Evolutionary conservation across 805 yeast species (phyloP).

Genomic region (Lachancea cidri): DNA sequence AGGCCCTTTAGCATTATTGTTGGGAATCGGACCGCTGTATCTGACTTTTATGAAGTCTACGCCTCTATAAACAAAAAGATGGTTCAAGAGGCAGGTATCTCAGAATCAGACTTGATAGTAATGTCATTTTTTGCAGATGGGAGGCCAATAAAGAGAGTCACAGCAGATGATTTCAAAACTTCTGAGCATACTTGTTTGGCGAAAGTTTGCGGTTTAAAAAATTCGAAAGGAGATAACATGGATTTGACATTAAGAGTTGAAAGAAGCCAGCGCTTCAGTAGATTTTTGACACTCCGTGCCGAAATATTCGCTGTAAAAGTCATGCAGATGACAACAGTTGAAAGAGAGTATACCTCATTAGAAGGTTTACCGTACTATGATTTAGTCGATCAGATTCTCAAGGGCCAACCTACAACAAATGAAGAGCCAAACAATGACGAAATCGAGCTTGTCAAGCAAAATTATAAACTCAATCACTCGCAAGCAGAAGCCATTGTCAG

Average conservation of each 20-base stretch:
- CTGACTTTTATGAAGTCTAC: slow-evolving; percentile 82
- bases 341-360: slow-evolving; percentile 84
- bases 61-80: slow-evolving; percentile 57
- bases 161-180: slow-evolving; percentile 32
- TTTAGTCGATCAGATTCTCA: slow-evolving; percentile 57
- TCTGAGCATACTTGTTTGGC: slow-evolving; percentile 63
- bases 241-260: slow-evolving; percentile 73
- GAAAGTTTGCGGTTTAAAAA: slow-evolving; percentile 68
- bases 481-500: slow-evolving; percentile 89
- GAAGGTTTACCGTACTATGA: slow-evolving; percentile 81
- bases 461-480: slow-evolving; percentile 69
- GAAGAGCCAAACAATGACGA: slow-evolving; percentile 30
- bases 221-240: slow-evolving; percentile 55
- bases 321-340: slow-evolving; percentile 85
- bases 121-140: slow-evolving; percentile 48
- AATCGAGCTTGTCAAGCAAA: slow-evolving; percentile 39
- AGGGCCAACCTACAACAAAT: slow-evolving; percentile 50
- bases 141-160: slow-evolving; percentile 21
- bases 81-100: slow-evolving; percentile 47
- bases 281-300: slow-evolving; percentile 55
- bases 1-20: slow-evolving; percentile 61
- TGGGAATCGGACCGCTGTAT: slow-evolving; percentile 79
- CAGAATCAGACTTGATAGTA: slow-evolving; percentile 74
- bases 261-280: slow-evolving; percentile 41
- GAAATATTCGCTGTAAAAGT: slow-evolving; percentile 65